Percentiles rank a stretch among this genome's conserved stretches.
Evolutionary conservation across 148 eudicot genomes (phyloP).

Genomic region (Rhododendron vialii): DNA sequence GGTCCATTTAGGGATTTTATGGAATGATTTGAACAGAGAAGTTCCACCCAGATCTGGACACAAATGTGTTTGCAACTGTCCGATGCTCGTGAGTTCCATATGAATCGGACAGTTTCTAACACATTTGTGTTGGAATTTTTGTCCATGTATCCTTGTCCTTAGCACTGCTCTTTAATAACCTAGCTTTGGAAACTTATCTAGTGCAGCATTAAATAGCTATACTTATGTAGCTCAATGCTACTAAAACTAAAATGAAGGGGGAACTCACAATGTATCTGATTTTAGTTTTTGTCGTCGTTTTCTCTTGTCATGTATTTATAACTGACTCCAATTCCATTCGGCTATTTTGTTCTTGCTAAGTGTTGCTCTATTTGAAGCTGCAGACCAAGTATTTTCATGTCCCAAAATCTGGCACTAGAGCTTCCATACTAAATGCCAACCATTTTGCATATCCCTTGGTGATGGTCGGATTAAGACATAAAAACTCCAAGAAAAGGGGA

Average conservation of each 20-base stretch:
- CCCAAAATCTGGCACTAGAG: conserved; percentile 21
- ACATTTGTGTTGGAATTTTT: background rate
- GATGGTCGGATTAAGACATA: conserved; percentile 21
- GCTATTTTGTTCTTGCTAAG: background rate
- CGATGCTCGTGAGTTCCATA: background rate
- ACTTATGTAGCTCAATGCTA: background rate
- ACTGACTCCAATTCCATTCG: background rate
- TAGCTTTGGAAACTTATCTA: background rate
- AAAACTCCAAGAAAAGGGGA: conserved; percentile 20
- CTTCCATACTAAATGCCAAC: conserved; percentile 20
- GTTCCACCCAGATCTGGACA: background rate
- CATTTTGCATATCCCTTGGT: conserved; percentile 25
- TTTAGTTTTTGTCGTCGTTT: background rate
- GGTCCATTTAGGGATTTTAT: background rate
- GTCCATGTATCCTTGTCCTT: background rate
- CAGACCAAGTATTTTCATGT: conserved; percentile 36
- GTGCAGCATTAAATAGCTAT: background rate
- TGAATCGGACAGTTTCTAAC: background rate
- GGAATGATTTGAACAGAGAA: background rate
- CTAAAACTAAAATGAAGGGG: background rate
- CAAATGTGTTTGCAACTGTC: background rate
- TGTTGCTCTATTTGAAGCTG: conserved; percentile 6
- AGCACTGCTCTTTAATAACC: background rate
- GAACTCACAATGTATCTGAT: background rate
- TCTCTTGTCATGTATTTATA: background rate